Base-by-base conservation (phyloP, 139 green algal species). In the Auxenochlorella pyrenoidosa region DNA sequence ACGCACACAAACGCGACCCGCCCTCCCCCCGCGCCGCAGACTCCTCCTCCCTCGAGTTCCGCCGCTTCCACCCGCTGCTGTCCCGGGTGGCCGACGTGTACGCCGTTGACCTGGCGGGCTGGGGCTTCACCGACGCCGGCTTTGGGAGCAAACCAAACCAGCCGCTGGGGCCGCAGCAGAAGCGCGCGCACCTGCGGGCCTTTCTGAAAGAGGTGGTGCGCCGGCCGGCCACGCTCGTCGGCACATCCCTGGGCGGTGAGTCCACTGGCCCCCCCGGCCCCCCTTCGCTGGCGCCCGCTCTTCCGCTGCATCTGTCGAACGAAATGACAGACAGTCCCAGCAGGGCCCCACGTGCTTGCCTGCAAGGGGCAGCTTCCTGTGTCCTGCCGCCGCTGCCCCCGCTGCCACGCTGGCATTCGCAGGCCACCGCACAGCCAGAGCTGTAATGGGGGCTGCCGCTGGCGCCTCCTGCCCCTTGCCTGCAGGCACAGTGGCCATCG, bases 401-500 rank as follows among this genome's bases (percentile, higher is more conserved):
- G 47, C 12, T 12, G 47, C n/a, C n/a, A n/a, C n/a, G n/a, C n/a
- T n/a, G n/a, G n/a, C n/a, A n/a, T n/a, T n/a, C n/a, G n/a, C n/a
- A n/a, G n/a, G n/a, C n/a, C n/a, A n/a, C n/a, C n/a, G n/a, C n/a
- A n/a, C n/a, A n/a, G n/a, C 40, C 63, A 36, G 38, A 58, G 40
- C 24, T 24, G 75, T 41, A 43, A 28, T 22, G 18, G 30, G 34
- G 26, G 71, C 15, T 13, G 1, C 36, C 34, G 71, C 36, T 24
- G 71, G 71, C 71, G 6, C 47, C 6, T 54, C 16, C 54, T 26
- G 10, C 13, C 54, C 54, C 54, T 63, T 96, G 89, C 73, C 82
- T 99, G 54, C 54, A 63, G 98, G 97, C 0, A 95, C 97, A 0
- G 93, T 95, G 12, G 97, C 97, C 3, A 90, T 99, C 51, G 96